phyloP scores from a whole-genome alignment of 257 asterid species.

The Nemophila menziesii region DNA sequence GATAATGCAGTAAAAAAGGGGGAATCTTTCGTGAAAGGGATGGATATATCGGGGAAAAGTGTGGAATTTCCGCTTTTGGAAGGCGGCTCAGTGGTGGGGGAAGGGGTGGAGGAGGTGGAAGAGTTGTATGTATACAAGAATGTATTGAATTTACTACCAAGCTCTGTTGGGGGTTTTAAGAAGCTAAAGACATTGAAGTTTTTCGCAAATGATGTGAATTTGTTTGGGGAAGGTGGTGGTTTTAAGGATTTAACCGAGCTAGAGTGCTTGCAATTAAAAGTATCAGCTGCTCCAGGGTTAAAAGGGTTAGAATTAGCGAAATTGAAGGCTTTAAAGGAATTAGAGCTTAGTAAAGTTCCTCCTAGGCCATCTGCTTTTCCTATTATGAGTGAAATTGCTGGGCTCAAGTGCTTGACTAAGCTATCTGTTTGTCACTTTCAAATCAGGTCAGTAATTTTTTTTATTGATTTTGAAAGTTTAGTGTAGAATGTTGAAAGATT shows the following conservation, averaged over 20 bases:
- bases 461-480: not conserved
- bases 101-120: slow-evolving; percentile 26
- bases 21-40: slow-evolving; percentile 23
- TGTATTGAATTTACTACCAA: slow-evolving; percentile 62
- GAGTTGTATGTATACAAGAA: slow-evolving; percentile 69
- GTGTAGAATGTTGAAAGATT: too few species aligned
- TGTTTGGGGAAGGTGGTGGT: slow-evolving; percentile 44
- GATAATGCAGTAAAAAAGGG: slow-evolving; percentile 20
- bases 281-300: slow-evolving; percentile 41
- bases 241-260: slow-evolving; percentile 50
- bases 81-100: slow-evolving; percentile 25
- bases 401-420: slow-evolving; percentile 63
- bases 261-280: slow-evolving; percentile 73
- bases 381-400: slow-evolving; percentile 54
- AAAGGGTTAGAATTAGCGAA: slow-evolving; percentile 62
- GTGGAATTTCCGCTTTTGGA: slow-evolving; percentile 41
- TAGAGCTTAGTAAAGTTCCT: slow-evolving; percentile 76
- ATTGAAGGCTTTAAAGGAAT: slow-evolving; percentile 62
- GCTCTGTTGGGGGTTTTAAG: slow-evolving; percentile 41
- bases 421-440: slow-evolving; percentile 88
- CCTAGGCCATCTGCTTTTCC: slow-evolving; percentile 61
- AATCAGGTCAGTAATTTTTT: slow-evolving; percentile 39
- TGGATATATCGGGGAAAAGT: slow-evolving; percentile 60
- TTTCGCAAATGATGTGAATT: slow-evolving; percentile 69
- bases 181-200: slow-evolving; percentile 63